Conservation (phyloP, 768 basidiomycete species). For the Russula virescens region DNA sequence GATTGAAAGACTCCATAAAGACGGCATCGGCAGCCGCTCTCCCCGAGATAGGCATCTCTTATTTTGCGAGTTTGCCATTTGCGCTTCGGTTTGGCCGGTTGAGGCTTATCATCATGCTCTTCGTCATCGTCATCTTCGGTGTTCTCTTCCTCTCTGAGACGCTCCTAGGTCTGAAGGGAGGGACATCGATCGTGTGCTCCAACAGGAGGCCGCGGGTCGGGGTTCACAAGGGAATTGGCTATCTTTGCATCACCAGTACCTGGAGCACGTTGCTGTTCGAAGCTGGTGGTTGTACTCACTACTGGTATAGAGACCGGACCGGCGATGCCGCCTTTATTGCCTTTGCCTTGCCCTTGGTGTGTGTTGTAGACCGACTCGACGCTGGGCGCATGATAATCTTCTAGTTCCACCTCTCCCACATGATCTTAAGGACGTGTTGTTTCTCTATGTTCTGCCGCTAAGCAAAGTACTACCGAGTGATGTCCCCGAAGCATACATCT, state of each 20-base stretch:
- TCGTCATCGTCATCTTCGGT: slow-evolving; percentile 19
- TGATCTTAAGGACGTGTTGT: slow-evolving; percentile 71
- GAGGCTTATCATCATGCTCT: slow-evolving; percentile 32
- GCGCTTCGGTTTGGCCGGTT: slow-evolving; percentile 38
- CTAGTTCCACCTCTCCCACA: slow-evolving; percentile 80
- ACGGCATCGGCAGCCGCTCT: slow-evolving; percentile 39
- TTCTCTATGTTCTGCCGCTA: slow-evolving; percentile 89
- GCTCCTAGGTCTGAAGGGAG: slow-evolving; percentile 18
- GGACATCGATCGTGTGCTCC: not conserved
- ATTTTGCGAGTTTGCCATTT: slow-evolving; percentile 35
- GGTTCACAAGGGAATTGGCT: not conserved
- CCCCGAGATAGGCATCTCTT: slow-evolving; percentile 44
- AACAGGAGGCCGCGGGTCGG: not conserved
- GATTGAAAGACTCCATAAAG: slow-evolving; percentile 71
- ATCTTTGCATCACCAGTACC: not conserved
- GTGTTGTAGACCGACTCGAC: slow-evolving; percentile 52
- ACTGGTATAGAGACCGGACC: slow-evolving; percentile 9
- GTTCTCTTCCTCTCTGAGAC: slow-evolving; percentile 24
- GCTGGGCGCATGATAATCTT: slow-evolving; percentile 68
- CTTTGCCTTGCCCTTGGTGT: slow-evolving; percentile 36
- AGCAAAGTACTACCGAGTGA: too few species aligned
- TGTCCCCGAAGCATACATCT: too few species aligned
- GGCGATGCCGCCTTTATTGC: slow-evolving; percentile 39
- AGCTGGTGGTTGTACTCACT: not conserved
- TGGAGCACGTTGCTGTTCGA: slow-evolving; percentile 3